Conservation (phyloP, 2,329 filamentous ascomycete genomes). For the Apiospora arundinis region DNA sequence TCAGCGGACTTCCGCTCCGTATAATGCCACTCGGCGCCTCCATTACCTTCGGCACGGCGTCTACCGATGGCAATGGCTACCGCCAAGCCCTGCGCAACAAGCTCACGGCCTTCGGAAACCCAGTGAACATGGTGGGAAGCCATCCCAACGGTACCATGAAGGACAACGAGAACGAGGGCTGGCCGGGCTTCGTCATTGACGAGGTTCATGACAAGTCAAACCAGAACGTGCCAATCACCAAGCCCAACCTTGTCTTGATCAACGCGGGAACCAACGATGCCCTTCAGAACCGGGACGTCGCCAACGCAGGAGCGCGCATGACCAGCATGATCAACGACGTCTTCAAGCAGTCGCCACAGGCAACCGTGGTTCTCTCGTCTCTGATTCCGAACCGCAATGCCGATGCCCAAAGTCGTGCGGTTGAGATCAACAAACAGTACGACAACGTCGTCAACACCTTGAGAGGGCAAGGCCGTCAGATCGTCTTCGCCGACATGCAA, state of each 20-base stretch:
- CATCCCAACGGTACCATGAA: conserved; percentile 43
- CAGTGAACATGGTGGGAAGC: conserved; percentile 47
- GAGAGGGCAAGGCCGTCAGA: conserved; percentile 30
- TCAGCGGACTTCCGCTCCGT: conserved; percentile 34
- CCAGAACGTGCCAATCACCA: conserved; percentile 34
- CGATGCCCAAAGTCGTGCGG: conserved; percentile 32
- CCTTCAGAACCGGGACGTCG: conserved; percentile 38
- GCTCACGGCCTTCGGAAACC: conserved; percentile 39
- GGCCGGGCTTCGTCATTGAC: conserved; percentile 42
- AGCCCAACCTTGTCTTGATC: conserved; percentile 46
- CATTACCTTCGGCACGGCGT: conserved; percentile 44
- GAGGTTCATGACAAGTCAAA: conserved; percentile 41
- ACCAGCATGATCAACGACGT: conserved; percentile 39
- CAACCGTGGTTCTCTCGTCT: conserved; percentile 43
- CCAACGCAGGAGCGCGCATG: conserved; percentile 37
- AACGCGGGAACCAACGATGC: conserved; percentile 50
- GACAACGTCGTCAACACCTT: conserved; percentile 32
- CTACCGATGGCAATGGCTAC: conserved; percentile 44
- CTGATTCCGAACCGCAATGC: conserved; percentile 38
- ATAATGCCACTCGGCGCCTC: conserved; percentile 48
- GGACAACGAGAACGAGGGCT: conserved; percentile 46
- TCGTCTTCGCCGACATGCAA: conserved; percentile 45
- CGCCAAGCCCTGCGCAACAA: conserved; percentile 43
- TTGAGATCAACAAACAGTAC: conserved; percentile 39
- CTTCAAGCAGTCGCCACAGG: conserved; percentile 36